Percentiles rank a stretch among this genome's conserved stretches.
These are phyloP conservation scores for Globisporangium spinosum DNA, from an alignment of 352 stramenopile genomes.

Conservation along the genomic window DNA sequence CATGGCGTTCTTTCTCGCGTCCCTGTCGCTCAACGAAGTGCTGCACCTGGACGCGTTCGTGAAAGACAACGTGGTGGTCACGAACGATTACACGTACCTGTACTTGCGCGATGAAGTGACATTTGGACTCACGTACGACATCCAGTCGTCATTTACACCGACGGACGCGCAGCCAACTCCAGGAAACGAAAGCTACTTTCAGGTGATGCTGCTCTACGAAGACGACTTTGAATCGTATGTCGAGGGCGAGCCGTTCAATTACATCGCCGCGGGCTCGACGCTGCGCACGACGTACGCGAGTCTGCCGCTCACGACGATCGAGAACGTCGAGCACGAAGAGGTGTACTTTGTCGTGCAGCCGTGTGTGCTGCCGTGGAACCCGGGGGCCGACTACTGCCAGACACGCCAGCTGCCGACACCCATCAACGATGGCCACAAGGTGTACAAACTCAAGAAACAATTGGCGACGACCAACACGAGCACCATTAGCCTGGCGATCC, in stretches of 20 bases:
- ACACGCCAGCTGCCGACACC: conserved; percentile 30
- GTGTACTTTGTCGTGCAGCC: conserved; percentile 66
- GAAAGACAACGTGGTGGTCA: conserved; percentile 43
- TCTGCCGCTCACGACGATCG: conserved; percentile 40
- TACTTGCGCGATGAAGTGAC: conserved; percentile 60
- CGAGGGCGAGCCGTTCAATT: conserved; percentile 38
- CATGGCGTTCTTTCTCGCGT: conserved; percentile 29
- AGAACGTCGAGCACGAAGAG: conserved; percentile 43
- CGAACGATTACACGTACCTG: conserved; percentile 51
- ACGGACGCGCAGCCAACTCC: conserved; percentile 3
- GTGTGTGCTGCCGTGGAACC: conserved; percentile 34
- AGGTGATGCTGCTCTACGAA: conserved; percentile 51
- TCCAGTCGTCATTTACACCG: conserved; percentile 23
- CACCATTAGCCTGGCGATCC: conserved; percentile 21
- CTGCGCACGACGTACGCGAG: conserved; percentile 48
- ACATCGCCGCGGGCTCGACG: conserved; percentile 32
- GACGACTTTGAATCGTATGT: conserved; percentile 51
- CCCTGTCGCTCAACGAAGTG: conserved; percentile 49
- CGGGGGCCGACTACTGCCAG: conserved; percentile 35
- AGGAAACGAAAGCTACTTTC: conserved; percentile 37
- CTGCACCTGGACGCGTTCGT: conserved; percentile 63
- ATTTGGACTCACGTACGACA: conserved; percentile 55
- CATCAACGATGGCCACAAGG: conserved; percentile 37
- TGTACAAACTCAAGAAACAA: conserved; percentile 41
- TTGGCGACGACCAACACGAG: conserved; percentile 2